phyloP scores from a whole-genome alignment of 768 basidiomycete genomes.

The Serendipita sp. region DNA sequence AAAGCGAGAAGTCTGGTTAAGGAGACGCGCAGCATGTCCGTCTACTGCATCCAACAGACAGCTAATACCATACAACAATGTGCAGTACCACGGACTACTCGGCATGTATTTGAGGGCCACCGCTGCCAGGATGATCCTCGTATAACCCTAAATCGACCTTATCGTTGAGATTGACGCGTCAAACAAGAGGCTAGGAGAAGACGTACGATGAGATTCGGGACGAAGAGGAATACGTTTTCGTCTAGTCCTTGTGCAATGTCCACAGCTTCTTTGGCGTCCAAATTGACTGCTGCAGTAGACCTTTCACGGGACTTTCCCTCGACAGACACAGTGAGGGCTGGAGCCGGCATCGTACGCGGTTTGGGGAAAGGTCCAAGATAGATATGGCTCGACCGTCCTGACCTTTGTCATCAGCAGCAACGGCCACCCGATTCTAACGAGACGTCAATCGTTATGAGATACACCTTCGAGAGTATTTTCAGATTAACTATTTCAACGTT shows the following conservation, averaged over 20 bases:
- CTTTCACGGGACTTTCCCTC: not conserved
- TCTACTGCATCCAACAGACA: constrained; percentile 92
- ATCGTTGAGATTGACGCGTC: not conserved
- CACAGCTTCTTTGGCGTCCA: constrained; percentile 72
- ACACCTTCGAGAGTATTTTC: no score
- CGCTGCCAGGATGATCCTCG: constrained; percentile 78
- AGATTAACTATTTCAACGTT: no score
- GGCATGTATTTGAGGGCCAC: constrained; percentile 85
- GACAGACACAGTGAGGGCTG: not conserved
- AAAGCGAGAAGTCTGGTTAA: constrained; percentile 88
- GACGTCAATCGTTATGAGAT: no score
- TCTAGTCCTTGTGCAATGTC: constrained; percentile 76
- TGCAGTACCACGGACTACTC: constrained; percentile 85
- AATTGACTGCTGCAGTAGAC: not conserved
- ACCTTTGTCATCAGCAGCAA: not conserved
- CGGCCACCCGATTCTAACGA: not conserved
- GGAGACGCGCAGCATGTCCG: constrained; percentile 74
- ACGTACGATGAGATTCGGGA: constrained; percentile 88
- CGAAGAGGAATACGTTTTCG: constrained; percentile 95
- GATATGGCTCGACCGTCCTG: not conserved
- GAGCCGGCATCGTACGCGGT: not conserved
- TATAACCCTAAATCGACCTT: constrained; percentile 44
- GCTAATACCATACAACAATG: constrained; percentile 73
- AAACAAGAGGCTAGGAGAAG: not conserved
- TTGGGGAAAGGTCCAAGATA: not conserved